Base-by-base conservation (phyloP, 768 basidiomycete genomes). In the Baorangia bicolor region DNA sequence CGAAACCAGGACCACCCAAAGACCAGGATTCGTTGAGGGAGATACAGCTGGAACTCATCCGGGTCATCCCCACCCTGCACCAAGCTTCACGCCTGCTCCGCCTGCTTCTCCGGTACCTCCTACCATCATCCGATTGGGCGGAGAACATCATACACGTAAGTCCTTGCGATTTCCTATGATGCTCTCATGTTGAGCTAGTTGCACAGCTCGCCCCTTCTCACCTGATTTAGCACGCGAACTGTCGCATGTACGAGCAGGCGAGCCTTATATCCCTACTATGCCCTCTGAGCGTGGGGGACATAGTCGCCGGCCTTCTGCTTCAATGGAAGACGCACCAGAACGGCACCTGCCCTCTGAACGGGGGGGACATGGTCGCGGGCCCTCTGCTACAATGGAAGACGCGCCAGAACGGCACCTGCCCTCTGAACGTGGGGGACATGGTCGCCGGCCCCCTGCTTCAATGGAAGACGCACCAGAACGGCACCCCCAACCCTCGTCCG, bases 71-170 rank as follows among this genome's bases (percentile, higher is more conserved):
- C 13, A n/a, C n/a, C n/a, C n/a, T n/a, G n/a, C 51, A 27, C 56
- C 55, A 31, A 41, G 30, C 14, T 40, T 46, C 28, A 3, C 49
- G 18, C 14, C 31, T 34, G n/a, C 20, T 8, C 58, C 59, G 6
- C 53, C 60, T 33, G 50, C 44, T 28, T 69, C 70, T 23, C 69
- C 68, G 16, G 38, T 43, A 10, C 62, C 60, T 12, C 70, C 70
- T 21, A 71, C 70, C 10, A 64, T 71, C 27, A 72, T 71, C 21
- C 66, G 68, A 51, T 35, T 71, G 34, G 69, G 63, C 16, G 57
- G 61, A 13, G 66, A 57, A 9, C 41, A 30, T 41, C 57, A 25
- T 23, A 41, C 55, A 41, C 57, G 69, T 71, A 58, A 2, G 67
- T 57, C 4, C 35, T 5, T 40, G 11, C 25, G 5, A 23, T 45